These are phyloP conservation scores for Spizellomyces punctatus DNA, from an alignment of 192 early-diverging fungal species.

Conservation along the genomic window DNA sequence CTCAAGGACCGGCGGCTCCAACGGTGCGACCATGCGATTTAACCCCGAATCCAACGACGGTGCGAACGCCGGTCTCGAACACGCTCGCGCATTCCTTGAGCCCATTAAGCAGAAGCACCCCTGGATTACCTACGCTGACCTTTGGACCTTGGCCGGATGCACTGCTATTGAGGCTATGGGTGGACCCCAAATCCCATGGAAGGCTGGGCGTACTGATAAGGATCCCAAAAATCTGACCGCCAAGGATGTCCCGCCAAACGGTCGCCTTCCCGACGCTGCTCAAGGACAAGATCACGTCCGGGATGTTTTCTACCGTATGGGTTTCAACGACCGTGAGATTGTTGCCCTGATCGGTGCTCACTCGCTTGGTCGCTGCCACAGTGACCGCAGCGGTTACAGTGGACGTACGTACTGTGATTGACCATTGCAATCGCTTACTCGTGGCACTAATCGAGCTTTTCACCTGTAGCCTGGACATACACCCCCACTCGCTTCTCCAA, in stretches of 20 bases:
- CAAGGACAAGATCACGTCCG: constrained; percentile 59
- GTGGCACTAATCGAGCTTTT: too few relatives aligned
- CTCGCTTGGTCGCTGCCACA: constrained; percentile 63
- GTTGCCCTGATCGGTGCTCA: constrained; percentile 72
- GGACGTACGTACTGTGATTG: constrained; percentile 43
- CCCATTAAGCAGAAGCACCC: constrained; percentile 64
- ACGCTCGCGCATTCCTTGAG: constrained; percentile 54
- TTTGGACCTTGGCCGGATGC: constrained; percentile 76
- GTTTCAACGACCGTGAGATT: constrained; percentile 67
- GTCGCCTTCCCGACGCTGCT: constrained; percentile 69
- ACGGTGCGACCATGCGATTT: constrained; percentile 74
- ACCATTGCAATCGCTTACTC: neutral
- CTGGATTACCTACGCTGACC: constrained; percentile 71
- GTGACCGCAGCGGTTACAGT: constrained; percentile 62
- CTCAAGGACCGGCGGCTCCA: constrained; percentile 60
- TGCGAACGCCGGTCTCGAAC: constrained; percentile 66
- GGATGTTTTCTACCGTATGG: constrained; percentile 64
- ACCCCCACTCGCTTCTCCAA: constrained; percentile 89
- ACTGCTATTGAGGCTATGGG: constrained; percentile 71
- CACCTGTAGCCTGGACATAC: constrained; percentile 74
- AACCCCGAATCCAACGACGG: constrained; percentile 63
- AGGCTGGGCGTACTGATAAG: constrained; percentile 58
- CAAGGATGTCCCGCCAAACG: constrained; percentile 61
- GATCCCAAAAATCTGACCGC: constrained; percentile 42
- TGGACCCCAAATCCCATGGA: constrained; percentile 71